Evolutionary conservation across 352 stramenopile genomes (phyloP), one percentile per base, ranked within the genome.

Genomic region (Thraustochytrium striatum): DNA sequence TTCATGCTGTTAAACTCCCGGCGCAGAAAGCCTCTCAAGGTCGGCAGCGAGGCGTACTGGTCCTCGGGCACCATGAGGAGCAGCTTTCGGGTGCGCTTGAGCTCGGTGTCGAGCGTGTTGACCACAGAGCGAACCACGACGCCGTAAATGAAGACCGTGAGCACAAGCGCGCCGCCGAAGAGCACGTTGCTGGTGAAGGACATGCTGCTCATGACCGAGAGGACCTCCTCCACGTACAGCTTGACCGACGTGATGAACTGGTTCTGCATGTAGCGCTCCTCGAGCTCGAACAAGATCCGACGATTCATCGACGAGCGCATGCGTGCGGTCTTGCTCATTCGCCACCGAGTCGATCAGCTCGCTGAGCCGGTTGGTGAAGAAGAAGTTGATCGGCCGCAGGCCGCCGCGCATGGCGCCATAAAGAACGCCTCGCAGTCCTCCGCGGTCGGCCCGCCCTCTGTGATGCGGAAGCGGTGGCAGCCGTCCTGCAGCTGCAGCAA

Each of bases 51-150:
- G 35, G 57, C 59, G 62, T 73, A 73, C 3, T 59, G 62, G 7
- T 73, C 62, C 30, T 73, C 62, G 21, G 62, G 62, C 11, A 73
- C 62, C 62, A 73, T 73, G 43, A 73, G 62, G 3, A 73, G 25
- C 7, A 73, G 62, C 16, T 41, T 38, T 30, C 62, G 41, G 28
- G 62, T 73, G 16, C 62, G 62, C 47, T 73, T 73, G 25, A 73
- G 35, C 41, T 73, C 62, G 21, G 41, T 73, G n/a, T 73, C 62
- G 38, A 73, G 39, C 13, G 13, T 73, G 11, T 36, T 13, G n/a
- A 73, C 59, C 19, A 73, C 47, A 33, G 28, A 38, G 38, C 62
- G 36, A n/a, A 73, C 62, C 3, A 73, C n/a, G 39, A 73, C 5
- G 21, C 38, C 28, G 25, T 73, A 73, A 13, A 73, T 36, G 32